Percentiles rank a stretch among this genome's conserved stretches.
Conservation (phyloP, 139 green algal genomes). For the Bryopsis sp. region DNA sequence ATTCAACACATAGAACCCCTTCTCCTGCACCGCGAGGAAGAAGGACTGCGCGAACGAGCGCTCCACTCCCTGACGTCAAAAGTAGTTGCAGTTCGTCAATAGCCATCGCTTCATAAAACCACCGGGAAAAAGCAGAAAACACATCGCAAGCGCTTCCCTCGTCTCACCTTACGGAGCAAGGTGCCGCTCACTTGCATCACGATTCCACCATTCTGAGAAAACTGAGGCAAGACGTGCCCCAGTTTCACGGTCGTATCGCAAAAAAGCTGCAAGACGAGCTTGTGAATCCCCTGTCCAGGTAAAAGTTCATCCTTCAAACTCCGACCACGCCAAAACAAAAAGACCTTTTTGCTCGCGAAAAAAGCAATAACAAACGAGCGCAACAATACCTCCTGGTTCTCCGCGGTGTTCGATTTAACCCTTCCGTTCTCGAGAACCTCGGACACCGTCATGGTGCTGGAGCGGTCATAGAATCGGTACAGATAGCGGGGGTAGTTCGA, state of each 20-base stretch:
- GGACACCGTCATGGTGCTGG: background rate
- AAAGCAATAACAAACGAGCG: no score
- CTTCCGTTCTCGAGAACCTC: background rate
- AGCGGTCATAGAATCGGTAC: slow-evolving; percentile 5
- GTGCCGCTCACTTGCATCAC: background rate
- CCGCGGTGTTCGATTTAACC: background rate
- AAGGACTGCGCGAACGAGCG: slow-evolving; percentile 7
- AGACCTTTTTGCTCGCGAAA: no score
- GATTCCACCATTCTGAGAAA: slow-evolving; percentile 6
- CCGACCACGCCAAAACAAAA: background rate
- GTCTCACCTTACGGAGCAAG: background rate
- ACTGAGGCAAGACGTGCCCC: background rate
- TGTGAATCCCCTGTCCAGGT: background rate
- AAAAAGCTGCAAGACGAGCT: background rate
- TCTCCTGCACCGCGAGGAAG: slow-evolving; percentile 4
- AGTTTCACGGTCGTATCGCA: background rate
- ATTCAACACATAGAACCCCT: background rate
- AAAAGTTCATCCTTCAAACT: background rate
- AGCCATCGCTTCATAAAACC: no score
- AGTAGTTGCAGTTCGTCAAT: no score
- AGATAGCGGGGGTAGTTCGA: slow-evolving; percentile 5
- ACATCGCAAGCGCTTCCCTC: no score
- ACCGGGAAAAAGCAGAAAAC: no score
- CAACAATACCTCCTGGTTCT: background rate
- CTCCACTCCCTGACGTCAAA: no score